Conservation (phyloP, 2,329 filamentous ascomycete genomes). For the Cladophialophora yegresii region DNA sequence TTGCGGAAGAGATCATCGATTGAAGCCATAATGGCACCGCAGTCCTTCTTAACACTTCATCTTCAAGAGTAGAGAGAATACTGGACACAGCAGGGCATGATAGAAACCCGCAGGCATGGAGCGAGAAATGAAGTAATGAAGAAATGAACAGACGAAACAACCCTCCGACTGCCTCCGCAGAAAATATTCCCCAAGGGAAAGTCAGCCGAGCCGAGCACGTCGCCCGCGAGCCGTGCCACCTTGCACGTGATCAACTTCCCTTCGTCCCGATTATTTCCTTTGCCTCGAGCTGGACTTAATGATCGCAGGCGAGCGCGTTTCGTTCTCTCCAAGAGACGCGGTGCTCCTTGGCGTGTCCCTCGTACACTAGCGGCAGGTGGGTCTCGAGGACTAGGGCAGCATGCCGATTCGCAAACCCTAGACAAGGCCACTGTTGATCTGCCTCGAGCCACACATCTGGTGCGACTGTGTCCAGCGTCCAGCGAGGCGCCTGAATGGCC, state of each 20-base stretch:
- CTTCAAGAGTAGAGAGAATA: neutral
- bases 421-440: neutral
- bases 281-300: neutral
- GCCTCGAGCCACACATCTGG: neutral
- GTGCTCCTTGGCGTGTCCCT: neutral
- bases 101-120: slow-evolving; percentile 1
- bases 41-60: slow-evolving; percentile 3
- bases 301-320: too few species aligned
- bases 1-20: slow-evolving; percentile 35
- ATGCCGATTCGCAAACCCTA: neutral
- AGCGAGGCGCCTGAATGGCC: neutral
- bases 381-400: too few species aligned
- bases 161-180: slow-evolving; percentile 1
- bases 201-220: neutral
- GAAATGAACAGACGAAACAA: neutral
- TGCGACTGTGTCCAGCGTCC: too few species aligned
- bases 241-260: neutral
- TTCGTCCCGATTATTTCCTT: neutral
- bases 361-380: neutral
- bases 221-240: neutral
- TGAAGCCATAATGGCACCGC: slow-evolving; percentile 27
- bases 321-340: neutral
- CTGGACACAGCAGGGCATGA: neutral
- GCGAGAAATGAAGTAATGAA: slow-evolving; percentile 1
- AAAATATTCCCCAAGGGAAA: neutral